Base-by-base conservation (phyloP, 257 asterid genomes). In the Nicotiana undulata region DNA sequence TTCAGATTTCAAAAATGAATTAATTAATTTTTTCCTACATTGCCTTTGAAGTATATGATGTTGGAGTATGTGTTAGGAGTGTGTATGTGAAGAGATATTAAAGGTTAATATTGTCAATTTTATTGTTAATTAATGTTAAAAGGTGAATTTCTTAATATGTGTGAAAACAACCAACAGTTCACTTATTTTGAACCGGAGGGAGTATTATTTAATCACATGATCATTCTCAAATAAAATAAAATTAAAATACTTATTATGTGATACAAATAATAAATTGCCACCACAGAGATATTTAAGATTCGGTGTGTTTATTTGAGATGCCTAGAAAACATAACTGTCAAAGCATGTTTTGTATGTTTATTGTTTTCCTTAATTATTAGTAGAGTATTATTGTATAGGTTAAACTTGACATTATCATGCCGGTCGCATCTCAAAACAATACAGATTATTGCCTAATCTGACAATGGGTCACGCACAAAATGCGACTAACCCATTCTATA, bases 331-430 rank as follows among this genome's bases (percentile, higher is more conserved):
- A 55, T 61, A 63, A 15, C 44, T 68, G 72, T 55, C 29, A 64
- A 20, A 67, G 55, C 76, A 37, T 37, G 76, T 67, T 37, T 67
- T 67, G 18, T 67, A 18, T 67, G 31, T 37, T 1, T 67, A 37
- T n/a, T 67, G 44, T 37, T 67, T 9, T 34, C 31, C 49, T 63
- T 26, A 26, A 61, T 29, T 31, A 28, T 28, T 28, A 12, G 28
- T n/a, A n/a, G n/a, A n/a, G n/a, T n/a, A 12, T 26, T 15, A 31
- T 65, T 29, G 31, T 65, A 31, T 67, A 37, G 10, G 55, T 37
- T 67, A 67, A 34, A 67, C 76, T 67, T 67, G 55, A 34, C 55
- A n/a, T 67, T 67, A n/a, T 67, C 18, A 67, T 67, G 76, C 31
- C 76, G 55, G 76, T 67, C 31, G 18, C 28, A 67, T 55, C 24